These are phyloP conservation scores for Tubosaeta sp. DNA, from an alignment of 768 basidiomycete species.

Conservation along the genomic window DNA sequence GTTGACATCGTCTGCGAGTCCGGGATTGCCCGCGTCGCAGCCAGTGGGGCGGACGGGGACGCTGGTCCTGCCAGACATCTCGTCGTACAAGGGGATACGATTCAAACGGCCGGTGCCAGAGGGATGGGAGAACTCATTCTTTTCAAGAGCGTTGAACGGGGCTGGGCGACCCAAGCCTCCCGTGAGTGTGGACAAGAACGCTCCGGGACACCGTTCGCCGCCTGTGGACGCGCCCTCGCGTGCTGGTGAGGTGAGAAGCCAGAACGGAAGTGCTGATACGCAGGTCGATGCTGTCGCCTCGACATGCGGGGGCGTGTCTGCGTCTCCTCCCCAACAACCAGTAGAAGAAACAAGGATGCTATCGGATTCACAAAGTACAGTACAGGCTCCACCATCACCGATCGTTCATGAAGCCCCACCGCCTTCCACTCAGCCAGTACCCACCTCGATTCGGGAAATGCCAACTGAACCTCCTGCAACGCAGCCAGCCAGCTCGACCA, in stretches of 20 bases:
- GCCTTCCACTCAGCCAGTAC: not conserved
- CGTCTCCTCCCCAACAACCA: not conserved
- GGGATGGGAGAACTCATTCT: slow-evolving; percentile 18
- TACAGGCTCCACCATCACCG: not conserved
- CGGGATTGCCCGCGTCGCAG: slow-evolving; percentile 1
- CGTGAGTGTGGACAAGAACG: not conserved
- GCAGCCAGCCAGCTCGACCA: not conserved
- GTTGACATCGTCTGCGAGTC: not conserved
- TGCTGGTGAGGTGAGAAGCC: not conserved
- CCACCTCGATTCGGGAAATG: not conserved
- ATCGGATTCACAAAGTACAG: no score
- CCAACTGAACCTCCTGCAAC: not conserved
- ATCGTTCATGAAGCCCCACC: not conserved
- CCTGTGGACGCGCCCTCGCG: not conserved
- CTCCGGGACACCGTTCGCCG: not conserved
- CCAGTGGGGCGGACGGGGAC: not conserved
- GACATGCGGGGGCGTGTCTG: not conserved
- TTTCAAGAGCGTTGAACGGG: slow-evolving; percentile 20
- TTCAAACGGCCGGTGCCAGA: slow-evolving; percentile 15
- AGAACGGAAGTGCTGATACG: slow-evolving; percentile 3
- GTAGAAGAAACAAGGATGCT: no score
- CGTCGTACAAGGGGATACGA: slow-evolving; percentile 18
- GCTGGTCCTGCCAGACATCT: slow-evolving; percentile 22
- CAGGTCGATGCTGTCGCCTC: not conserved
- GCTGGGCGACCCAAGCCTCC: not conserved